Percentiles rank a stretch among this genome's conserved stretches.
phyloP scores from a whole-genome alignment of 176 grass and related monocot species.

The Oryza australiensis region DNA sequence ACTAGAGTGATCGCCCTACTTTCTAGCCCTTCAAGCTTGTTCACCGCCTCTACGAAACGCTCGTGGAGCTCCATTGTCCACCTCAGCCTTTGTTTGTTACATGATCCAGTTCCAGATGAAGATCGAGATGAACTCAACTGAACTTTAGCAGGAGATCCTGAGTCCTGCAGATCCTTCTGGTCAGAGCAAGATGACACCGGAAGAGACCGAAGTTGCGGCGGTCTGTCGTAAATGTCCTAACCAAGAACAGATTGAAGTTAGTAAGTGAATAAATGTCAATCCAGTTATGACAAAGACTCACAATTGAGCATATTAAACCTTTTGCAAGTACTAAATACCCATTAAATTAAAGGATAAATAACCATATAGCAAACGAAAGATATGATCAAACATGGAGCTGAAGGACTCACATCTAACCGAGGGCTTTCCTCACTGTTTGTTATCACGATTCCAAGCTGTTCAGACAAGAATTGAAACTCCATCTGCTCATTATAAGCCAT shows the following conservation, averaged over 20 bases:
- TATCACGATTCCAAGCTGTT: conserved; percentile 76
- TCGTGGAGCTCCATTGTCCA: conserved; percentile 87
- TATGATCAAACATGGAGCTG: not conserved
- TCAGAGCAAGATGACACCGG: conserved; percentile 28
- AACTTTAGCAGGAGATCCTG: conserved; percentile 43
- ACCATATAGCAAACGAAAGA: not conserved
- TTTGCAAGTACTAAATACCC: not conserved
- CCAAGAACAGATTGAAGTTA: not conserved
- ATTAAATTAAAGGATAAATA: not conserved
- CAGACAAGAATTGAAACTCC: conserved; percentile 77
- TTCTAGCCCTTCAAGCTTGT: conserved; percentile 73
- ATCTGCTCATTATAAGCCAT: conserved; percentile 59
- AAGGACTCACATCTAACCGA: conserved; percentile 62
- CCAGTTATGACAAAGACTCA: not conserved
- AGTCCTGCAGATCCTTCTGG: conserved; percentile 7
- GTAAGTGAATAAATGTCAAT: not conserved
- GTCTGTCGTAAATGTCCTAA: conserved; percentile 71
- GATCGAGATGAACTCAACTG: conserved; percentile 46
- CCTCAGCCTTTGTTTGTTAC: conserved; percentile 69
- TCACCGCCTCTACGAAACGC: conserved; percentile 76
- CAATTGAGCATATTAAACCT: not conserved
- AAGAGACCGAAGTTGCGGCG: conserved; percentile 32
- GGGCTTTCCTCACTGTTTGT: conserved; percentile 60
- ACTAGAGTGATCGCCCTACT: conserved; percentile 49
- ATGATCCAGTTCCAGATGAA: conserved; percentile 21